Evolutionary conservation across 371 early-diverging fungal species (phyloP).

Genomic region (Rhizopus arrhizus): DNA sequence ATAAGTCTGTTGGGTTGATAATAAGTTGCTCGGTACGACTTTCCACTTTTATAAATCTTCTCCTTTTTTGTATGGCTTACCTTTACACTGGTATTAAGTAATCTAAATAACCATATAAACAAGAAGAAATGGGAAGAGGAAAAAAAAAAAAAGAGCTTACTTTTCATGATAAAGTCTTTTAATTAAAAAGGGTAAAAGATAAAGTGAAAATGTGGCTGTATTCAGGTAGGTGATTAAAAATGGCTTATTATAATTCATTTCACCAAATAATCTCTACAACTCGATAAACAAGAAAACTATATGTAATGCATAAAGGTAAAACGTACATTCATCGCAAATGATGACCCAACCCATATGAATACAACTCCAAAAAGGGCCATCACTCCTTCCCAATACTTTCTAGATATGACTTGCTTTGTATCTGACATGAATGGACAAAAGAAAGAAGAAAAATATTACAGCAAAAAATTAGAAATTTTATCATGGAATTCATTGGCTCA

Average conservation of each 20-base stretch:
- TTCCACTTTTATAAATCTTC: too few species aligned
- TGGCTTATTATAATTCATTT: conserved; percentile 66
- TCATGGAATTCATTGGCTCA: not conserved
- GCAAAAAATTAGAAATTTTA: not conserved
- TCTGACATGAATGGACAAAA: conserved; percentile 12
- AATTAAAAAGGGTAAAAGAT: conserved; percentile 51
- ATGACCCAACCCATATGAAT: conserved; percentile 75
- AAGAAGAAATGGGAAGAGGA: too few species aligned
- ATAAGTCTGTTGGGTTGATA: not conserved
- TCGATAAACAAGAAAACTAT: not conserved
- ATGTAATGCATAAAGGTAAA: conserved; percentile 7
- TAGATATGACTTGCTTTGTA: conserved; percentile 22
- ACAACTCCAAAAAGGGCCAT: conserved; percentile 65
- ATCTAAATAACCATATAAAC: not conserved
- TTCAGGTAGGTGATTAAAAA: conserved; percentile 76
- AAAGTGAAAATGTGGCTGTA: conserved; percentile 72
- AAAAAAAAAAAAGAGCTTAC: not conserved
- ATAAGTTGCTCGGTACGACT: too few species aligned
- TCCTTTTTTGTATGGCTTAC: not conserved
- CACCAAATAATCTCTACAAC: conserved; percentile 65
- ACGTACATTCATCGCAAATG: conserved; percentile 70
- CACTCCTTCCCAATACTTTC: conserved; percentile 59
- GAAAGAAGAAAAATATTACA: not conserved
- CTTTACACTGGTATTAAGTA: not conserved
- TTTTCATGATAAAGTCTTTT: conserved; percentile 10